Conservation (phyloP, 257 asterid species). For the Lavandula angustifolia region DNA sequence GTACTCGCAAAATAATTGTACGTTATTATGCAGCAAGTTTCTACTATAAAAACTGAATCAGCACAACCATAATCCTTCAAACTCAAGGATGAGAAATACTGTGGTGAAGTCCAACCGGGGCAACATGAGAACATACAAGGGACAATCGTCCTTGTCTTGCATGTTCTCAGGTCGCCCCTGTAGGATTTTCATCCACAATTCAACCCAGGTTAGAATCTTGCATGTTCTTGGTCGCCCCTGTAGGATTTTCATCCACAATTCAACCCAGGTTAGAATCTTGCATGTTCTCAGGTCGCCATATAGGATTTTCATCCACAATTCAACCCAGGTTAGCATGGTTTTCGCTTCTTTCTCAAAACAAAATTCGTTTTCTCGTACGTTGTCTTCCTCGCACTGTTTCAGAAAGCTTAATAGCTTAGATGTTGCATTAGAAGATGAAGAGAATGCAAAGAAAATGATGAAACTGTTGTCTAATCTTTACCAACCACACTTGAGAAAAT, state of each 20-base stretch:
- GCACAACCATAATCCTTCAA: neutral
- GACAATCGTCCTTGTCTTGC: neutral
- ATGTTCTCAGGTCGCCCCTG: slow-evolving; percentile 56
- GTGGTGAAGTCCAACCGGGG: slow-evolving; percentile 37
- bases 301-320: too few relatives aligned
- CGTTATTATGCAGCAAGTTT: neutral
- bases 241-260: slow-evolving; percentile 32
- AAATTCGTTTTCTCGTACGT: too few relatives aligned
- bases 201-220: neutral
- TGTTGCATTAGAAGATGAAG: too few relatives aligned
- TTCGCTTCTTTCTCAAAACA: too few relatives aligned
- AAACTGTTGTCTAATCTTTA: too few relatives aligned
- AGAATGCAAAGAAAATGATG: too few relatives aligned
- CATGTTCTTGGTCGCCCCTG: slow-evolving; percentile 55
- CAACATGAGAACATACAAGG: slow-evolving; percentile 40
- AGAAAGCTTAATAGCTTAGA: too few relatives aligned
- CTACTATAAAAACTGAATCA: slow-evolving; percentile 21
- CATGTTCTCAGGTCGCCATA: too few relatives aligned
- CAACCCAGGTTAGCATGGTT: neutral
- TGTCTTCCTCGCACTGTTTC: too few relatives aligned
- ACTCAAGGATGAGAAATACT: neutral
- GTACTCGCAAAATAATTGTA: slow-evolving; percentile 27
- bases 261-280: too few relatives aligned
- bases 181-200: slow-evolving; percentile 32
- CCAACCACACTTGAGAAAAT: too few relatives aligned